Conservation (phyloP, 768 basidiomycete genomes). For the Naganishia friedmannii region DNA sequence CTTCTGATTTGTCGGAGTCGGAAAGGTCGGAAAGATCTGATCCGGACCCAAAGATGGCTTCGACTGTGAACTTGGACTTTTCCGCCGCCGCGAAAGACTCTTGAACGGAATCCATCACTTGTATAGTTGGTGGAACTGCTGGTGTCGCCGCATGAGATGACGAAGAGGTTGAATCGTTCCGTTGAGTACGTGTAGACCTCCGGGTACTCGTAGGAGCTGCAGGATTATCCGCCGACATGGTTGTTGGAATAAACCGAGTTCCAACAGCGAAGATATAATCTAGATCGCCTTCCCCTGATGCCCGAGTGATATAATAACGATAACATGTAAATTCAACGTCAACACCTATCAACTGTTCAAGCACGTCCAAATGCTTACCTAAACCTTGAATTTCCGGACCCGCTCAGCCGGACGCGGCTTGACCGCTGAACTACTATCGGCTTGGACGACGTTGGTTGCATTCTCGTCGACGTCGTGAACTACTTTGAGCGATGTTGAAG, state of each 20-base stretch:
- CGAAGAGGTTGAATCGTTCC: not conserved
- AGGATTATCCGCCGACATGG: not conserved
- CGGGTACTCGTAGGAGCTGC: not conserved
- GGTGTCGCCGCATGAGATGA: constrained; percentile 1
- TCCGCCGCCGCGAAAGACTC: no score
- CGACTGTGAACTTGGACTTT: not conserved
- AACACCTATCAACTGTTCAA: no score
- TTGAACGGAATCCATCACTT: not conserved
- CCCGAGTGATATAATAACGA: no score
- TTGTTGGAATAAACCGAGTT: not conserved
- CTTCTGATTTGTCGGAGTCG: not conserved
- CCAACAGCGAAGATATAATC: not conserved
- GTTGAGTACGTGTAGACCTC: not conserved
- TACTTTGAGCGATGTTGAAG: constrained; percentile 53
- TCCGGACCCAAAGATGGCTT: not conserved
- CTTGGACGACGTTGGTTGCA: not conserved
- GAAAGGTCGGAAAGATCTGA: not conserved
- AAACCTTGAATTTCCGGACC: not conserved
- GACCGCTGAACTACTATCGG: not conserved
- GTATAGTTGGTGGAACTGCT: not conserved
- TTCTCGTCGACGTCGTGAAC: not conserved
- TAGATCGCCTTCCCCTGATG: no score
- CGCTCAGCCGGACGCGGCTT: not conserved
- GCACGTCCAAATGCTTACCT: not conserved
- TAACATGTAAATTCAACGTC: no score